These are phyloP conservation scores for Parafenestella ontariensis DNA, from an alignment of 2,329 filamentous ascomycete genomes.

Conservation along the genomic window DNA sequence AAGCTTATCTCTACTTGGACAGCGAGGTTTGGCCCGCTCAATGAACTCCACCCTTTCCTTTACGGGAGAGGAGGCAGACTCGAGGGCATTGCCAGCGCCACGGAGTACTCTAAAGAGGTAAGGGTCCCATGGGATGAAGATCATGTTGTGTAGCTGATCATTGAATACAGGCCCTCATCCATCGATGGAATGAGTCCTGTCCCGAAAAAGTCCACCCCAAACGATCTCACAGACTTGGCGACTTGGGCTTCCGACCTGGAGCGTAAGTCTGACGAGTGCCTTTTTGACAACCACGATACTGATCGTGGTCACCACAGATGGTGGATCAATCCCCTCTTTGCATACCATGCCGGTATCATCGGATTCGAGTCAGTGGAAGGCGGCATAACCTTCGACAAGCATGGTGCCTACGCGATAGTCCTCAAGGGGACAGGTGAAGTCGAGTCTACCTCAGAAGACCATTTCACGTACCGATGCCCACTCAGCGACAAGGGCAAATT, in stretches of 20 bases:
- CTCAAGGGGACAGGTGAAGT: constrained; percentile 52
- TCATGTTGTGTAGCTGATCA: not conserved
- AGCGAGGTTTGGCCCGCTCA: constrained; percentile 47
- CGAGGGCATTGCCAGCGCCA: constrained; percentile 49
- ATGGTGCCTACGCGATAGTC: constrained; percentile 56
- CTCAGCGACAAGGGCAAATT: constrained; percentile 53
- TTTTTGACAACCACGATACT: not conserved
- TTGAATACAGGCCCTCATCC: constrained; percentile 38
- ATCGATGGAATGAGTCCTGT: constrained; percentile 40
- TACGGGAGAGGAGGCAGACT: constrained; percentile 54
- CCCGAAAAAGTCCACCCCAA: constrained; percentile 38
- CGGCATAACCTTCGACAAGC: constrained; percentile 51
- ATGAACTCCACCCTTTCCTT: constrained; percentile 48
- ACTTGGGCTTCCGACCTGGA: constrained; percentile 56
- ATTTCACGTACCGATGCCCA: constrained; percentile 52
- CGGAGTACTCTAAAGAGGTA: constrained; percentile 50
- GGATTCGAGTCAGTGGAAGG: constrained; percentile 51
- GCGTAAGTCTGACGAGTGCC: constrained; percentile 43
- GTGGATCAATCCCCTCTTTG: constrained; percentile 59
- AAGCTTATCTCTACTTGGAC: constrained; percentile 51
- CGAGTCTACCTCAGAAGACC: constrained; percentile 38
- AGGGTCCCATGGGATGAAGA: not conserved
- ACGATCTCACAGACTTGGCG: constrained; percentile 47
- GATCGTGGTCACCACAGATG: constrained; percentile 49
- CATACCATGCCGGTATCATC: constrained; percentile 57